Conservation (phyloP, 1,139 yeast genomes). For the Taiozyma sp. region DNA sequence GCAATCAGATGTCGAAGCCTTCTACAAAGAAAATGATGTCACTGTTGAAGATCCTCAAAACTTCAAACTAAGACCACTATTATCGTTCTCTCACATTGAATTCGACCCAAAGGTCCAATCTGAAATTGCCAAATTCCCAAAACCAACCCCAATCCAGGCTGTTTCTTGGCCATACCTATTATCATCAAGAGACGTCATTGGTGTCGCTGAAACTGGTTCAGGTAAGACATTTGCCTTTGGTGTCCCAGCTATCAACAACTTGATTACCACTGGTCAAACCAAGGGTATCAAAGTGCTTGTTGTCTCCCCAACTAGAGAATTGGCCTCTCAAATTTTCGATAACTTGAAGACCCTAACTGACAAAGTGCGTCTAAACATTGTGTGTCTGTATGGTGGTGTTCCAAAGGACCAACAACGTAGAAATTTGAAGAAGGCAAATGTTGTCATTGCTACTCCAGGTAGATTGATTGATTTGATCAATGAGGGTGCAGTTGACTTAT, state of each 20-base stretch:
- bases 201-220: constrained; percentile 98
- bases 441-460: constrained; percentile 97
- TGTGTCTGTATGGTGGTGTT: constrained; percentile 96
- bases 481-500: constrained; percentile 77
- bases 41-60: constrained; percentile 68
- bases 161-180: constrained; percentile 93
- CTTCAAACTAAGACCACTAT: constrained; percentile 56
- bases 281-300: constrained; percentile 71
- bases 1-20: constrained; percentile 54
- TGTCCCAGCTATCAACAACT: constrained; percentile 87
- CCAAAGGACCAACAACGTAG: constrained; percentile 87
- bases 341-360: constrained; percentile 67
- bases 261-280: constrained; percentile 29
- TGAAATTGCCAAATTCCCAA: constrained; percentile 65
- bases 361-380: constrained; percentile 60
- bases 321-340: constrained; percentile 91
- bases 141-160: constrained; percentile 97
- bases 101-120: constrained; percentile 53
- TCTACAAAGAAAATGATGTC: constrained; percentile 69
- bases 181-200: constrained; percentile 80
- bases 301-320: constrained; percentile 95
- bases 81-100: constrained; percentile 59
- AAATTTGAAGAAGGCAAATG: constrained; percentile 58
- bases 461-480: constrained; percentile 86
- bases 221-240: constrained; percentile 98